Conservation (phyloP, 768 basidiomycete genomes). For the Vararia minispora region DNA sequence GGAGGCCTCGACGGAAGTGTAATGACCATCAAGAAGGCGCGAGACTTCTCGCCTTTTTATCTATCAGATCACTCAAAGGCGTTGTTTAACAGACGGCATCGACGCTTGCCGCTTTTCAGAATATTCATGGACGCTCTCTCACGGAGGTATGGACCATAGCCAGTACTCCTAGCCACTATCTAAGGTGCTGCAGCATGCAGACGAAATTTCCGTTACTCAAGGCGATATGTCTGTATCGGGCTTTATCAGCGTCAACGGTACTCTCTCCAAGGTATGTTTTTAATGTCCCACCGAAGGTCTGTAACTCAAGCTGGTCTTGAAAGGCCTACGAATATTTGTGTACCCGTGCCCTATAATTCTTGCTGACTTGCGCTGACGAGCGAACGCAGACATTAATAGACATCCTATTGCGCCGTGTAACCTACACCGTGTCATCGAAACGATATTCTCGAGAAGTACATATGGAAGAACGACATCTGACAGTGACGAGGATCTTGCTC, state of each 20-base stretch:
- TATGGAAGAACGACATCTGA: conserved; percentile 27
- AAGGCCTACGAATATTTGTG: conserved; percentile 86
- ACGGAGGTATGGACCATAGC: conserved; percentile 41
- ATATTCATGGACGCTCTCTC: conserved; percentile 63
- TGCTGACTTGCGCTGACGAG: too few relatives aligned
- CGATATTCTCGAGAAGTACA: conserved; percentile 53
- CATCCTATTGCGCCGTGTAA: conserved; percentile 59
- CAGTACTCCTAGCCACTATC: conserved; percentile 3
- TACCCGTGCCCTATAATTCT: conserved; percentile 19
- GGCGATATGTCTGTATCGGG: conserved; percentile 54
- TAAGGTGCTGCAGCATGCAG: conserved; percentile 42
- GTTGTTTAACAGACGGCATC: conserved; percentile 42
- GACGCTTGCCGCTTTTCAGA: conserved; percentile 54
- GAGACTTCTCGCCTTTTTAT: neutral
- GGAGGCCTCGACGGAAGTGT: conserved; percentile 28
- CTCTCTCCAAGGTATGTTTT: conserved; percentile 52
- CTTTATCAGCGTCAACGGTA: conserved; percentile 75
- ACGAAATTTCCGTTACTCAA: conserved; percentile 42
- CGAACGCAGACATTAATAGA: conserved; percentile 63
- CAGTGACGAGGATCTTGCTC: too few relatives aligned
- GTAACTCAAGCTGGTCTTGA: conserved; percentile 14
- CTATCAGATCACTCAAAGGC: neutral
- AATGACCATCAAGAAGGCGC: conserved; percentile 58
- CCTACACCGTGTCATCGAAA: conserved; percentile 59
- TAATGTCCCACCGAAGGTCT: conserved; percentile 2